These are phyloP conservation scores for Emergomyces africanus DNA, from an alignment of 2,329 filamentous ascomycete genomes.

Conservation along the genomic window DNA sequence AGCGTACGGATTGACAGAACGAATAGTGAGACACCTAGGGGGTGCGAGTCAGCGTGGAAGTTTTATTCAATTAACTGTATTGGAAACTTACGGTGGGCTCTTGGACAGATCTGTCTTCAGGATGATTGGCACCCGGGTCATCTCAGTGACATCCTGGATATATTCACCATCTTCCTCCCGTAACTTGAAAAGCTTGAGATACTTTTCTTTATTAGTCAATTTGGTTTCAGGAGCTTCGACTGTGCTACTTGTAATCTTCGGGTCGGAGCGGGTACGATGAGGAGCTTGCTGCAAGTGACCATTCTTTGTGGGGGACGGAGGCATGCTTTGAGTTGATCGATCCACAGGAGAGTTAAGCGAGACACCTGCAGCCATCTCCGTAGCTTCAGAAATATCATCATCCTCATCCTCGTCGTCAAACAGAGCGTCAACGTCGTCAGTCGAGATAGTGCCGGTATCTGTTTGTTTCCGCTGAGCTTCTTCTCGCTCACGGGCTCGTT, in stretches of 20 bases:
- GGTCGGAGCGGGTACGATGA: slow-evolving; percentile 84
- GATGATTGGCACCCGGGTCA: slow-evolving; percentile 95
- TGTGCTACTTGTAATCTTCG: slow-evolving; percentile 61
- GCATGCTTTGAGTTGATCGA: slow-evolving; percentile 88
- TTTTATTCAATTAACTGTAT: not conserved
- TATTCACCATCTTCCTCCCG: slow-evolving; percentile 89
- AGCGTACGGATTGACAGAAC: slow-evolving; percentile 39
- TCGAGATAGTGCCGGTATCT: slow-evolving; percentile 86
- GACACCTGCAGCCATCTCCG: slow-evolving; percentile 83
- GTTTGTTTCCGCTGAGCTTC: slow-evolving; percentile 88
- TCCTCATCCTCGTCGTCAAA: slow-evolving; percentile 71
- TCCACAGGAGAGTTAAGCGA: slow-evolving; percentile 60
- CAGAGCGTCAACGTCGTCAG: slow-evolving; percentile 85
- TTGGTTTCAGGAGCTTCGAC: slow-evolving; percentile 64
- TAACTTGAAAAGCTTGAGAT: slow-evolving; percentile 75
- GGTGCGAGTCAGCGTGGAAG: slow-evolving; percentile 12
- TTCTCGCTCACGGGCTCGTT: slow-evolving; percentile 72
- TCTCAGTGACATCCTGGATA: slow-evolving; percentile 96
- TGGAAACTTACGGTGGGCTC: slow-evolving; percentile 85
- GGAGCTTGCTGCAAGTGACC: slow-evolving; percentile 54
- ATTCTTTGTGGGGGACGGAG: slow-evolving; percentile 74
- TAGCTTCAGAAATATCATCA: slow-evolving; percentile 73
- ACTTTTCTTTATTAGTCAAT: slow-evolving; percentile 90
- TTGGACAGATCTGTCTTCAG: slow-evolving; percentile 96
- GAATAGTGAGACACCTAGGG: slow-evolving; percentile 37